Percentiles rank a stretch among this genome's conserved stretches.
Conservation (phyloP, 169 alveolate genomes). For the Besnoitia besnoiti region DNA sequence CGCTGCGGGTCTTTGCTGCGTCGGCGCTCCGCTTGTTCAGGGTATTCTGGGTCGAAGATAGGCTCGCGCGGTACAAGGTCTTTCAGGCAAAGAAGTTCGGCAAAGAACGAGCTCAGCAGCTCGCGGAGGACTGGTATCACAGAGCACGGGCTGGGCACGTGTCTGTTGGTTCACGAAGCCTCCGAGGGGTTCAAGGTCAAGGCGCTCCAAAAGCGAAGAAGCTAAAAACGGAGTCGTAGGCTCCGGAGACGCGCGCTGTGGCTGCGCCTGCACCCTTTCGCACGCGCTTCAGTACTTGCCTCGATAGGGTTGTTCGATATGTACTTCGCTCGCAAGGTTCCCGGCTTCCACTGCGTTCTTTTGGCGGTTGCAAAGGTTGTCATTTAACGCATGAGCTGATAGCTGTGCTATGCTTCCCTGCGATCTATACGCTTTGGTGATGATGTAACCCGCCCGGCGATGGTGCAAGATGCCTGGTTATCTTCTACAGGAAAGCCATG, state of each 20-base stretch:
- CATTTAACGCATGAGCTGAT: no score
- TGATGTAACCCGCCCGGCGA: no score
- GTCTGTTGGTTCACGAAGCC: conserved; percentile 57
- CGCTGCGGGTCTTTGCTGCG: background rate
- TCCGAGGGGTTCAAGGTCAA: conserved; percentile 33
- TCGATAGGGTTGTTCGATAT: no score
- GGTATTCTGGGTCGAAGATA: conserved; percentile 68
- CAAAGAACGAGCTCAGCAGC: conserved; percentile 69
- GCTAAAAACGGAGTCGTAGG: background rate
- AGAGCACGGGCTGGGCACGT: conserved; percentile 66
- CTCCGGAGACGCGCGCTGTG: background rate
- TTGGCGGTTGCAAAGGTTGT: no score
- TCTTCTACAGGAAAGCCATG: no score
- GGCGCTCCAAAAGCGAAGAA: conserved; percentile 18
- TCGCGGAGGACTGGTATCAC: conserved; percentile 67
- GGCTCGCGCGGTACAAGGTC: conserved; percentile 64
- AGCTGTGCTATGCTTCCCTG: no score
- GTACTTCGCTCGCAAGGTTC: no score
- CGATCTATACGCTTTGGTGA: no score
- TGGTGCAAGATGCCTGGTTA: no score
- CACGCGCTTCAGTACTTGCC: no score
- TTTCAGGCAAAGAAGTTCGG: conserved; percentile 69
- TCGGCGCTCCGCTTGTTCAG: background rate
- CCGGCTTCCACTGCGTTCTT: no score
- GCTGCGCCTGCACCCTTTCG: no score